Evolutionary conservation across 148 eudicot species (phyloP).

Genomic region (Spergularia bocconei): DNA sequence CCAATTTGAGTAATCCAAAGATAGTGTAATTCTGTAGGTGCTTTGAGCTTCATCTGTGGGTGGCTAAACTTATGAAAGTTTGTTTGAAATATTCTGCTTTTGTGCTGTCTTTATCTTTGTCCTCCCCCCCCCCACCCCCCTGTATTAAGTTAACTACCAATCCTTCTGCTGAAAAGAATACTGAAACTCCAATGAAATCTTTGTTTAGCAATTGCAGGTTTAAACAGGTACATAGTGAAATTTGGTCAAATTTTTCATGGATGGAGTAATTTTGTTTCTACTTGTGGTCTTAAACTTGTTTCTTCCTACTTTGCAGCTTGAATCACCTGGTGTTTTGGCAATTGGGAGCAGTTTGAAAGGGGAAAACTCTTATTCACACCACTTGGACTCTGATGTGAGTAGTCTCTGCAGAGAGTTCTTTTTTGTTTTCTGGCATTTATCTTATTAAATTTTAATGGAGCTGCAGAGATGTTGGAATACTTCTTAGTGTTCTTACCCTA

Average conservation of each 20-base stretch:
- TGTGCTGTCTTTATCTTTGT: neutral
- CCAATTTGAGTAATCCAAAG: no score
- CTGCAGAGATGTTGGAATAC: no score
- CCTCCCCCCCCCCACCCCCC: no score
- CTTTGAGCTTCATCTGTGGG: no score
- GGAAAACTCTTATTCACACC: constrained; percentile 97
- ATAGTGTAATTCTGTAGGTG: no score
- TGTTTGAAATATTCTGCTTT: neutral
- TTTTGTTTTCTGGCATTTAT: constrained; percentile 8
- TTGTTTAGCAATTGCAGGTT: neutral
- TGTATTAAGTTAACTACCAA: no score
- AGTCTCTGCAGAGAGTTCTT: constrained; percentile 3
- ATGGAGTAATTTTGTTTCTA: neutral
- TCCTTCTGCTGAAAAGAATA: neutral
- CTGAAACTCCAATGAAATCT: neutral
- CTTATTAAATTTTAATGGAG: neutral
- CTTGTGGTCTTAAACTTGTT: constrained; percentile 5
- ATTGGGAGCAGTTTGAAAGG: constrained; percentile 99
- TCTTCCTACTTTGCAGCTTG: constrained; percentile 53
- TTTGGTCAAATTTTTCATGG: neutral
- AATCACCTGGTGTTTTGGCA: constrained; percentile 95
- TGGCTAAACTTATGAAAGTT: no score
- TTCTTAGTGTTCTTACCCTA: neutral
- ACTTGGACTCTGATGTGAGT: constrained; percentile 97
- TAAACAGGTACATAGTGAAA: constrained; percentile 3